phyloP scores from a whole-genome alignment of 2,329 filamentous ascomycete genomes.

The Helotiales sp. region DNA sequence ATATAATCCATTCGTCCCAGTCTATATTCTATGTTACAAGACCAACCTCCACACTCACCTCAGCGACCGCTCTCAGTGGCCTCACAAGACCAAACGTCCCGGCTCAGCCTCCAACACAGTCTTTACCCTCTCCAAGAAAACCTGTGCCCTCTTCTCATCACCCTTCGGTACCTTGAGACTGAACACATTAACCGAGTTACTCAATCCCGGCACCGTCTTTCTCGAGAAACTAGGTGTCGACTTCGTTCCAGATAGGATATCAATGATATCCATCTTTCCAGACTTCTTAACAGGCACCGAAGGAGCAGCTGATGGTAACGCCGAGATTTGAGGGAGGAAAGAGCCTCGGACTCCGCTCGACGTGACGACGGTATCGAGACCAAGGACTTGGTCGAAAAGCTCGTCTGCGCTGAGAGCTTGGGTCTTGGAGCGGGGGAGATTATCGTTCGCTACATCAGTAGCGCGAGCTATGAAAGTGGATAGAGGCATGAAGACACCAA shows the following conservation, averaged over 20 bases:
- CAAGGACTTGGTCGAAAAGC: conserved; percentile 87
- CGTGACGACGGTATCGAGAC: conserved; percentile 55
- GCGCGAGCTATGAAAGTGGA: conserved; percentile 86
- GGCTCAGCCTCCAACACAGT: conserved; percentile 78
- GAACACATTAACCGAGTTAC: conserved; percentile 71
- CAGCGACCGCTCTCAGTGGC: too few species aligned
- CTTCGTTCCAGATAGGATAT: conserved; percentile 64
- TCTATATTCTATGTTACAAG: neutral
- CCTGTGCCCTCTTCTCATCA: conserved; percentile 78
- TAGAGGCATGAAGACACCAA: conserved; percentile 80
- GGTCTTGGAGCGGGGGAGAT: conserved; percentile 68
- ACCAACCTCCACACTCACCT: neutral
- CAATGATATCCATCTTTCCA: conserved; percentile 75
- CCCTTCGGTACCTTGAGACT: conserved; percentile 75
- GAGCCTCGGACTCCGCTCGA: conserved; percentile 57
- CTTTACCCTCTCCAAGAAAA: conserved; percentile 88
- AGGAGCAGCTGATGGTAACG: conserved; percentile 49
- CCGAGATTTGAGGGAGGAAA: conserved; percentile 71
- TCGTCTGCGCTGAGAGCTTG: conserved; percentile 72
- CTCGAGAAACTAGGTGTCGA: conserved; percentile 28
- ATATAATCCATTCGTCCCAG: neutral
- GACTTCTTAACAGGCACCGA: conserved; percentile 36
- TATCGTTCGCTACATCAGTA: conserved; percentile 82
- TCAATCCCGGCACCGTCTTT: conserved; percentile 46
- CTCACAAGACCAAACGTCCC: conserved; percentile 67